A percentile compares a stretch with the other conserved stretches of the same genome.
These are phyloP conservation scores for Hansenula lynferdii DNA, from an alignment of 1,139 yeast genomes.

Conservation along the genomic window DNA sequence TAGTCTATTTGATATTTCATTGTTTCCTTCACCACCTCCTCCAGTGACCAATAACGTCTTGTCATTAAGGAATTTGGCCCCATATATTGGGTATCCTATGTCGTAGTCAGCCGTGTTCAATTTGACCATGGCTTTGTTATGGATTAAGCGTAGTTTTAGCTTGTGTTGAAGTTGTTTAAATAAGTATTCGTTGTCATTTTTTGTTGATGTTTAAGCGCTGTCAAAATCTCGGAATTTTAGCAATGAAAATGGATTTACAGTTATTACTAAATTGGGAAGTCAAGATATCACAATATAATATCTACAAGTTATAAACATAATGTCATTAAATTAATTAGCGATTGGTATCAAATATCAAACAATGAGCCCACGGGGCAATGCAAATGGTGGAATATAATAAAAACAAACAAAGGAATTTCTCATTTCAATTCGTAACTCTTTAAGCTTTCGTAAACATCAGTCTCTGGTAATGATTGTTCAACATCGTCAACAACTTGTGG, in stretches of 20 bases:
- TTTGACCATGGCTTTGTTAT: conserved; percentile 22
- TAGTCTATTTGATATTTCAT: conserved; percentile 79
- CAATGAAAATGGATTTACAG: no score
- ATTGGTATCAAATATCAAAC: not conserved
- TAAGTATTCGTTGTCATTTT: not conserved
- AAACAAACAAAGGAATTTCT: not conserved
- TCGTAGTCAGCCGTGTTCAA: conserved; percentile 31
- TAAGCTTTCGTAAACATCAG: not conserved
- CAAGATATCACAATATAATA: no score
- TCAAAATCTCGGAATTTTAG: no score
- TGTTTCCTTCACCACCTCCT: conserved; percentile 92
- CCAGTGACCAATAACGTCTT: conserved; percentile 73
- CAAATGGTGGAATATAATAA: not conserved
- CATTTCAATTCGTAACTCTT: conserved; percentile 1
- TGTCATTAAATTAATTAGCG: not conserved
- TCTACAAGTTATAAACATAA: no score
- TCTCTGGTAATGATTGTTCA: not conserved
- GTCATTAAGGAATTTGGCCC: conserved; percentile 66
- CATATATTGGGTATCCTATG: conserved; percentile 80
- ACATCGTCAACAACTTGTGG: conserved; percentile 11
- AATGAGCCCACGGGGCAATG: not conserved
- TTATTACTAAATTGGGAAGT: conserved; percentile 1
- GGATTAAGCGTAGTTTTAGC: not conserved
- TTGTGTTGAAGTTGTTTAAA: not conserved
- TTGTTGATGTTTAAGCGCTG: not conserved